A percentile compares a stretch with the other conserved stretches of the same genome.
Evolutionary conservation across 768 basidiomycete species (phyloP).

Genomic region (Tulasnella sp.): DNA sequence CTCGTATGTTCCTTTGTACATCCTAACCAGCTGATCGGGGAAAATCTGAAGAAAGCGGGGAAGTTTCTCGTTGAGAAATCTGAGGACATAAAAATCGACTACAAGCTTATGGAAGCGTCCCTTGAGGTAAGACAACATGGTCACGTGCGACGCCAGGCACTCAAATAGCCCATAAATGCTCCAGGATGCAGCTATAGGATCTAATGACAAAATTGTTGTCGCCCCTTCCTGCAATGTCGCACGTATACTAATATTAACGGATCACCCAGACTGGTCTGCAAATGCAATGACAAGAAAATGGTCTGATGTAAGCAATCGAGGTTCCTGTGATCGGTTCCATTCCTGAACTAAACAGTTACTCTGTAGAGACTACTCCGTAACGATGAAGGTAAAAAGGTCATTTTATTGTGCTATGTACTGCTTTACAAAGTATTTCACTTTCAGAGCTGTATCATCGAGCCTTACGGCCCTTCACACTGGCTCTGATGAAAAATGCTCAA

Average conservation of each 20-base stretch:
- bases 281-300: background rate
- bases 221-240: background rate
- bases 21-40: background rate
- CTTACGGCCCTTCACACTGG: background rate
- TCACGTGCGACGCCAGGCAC: background rate
- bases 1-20: background rate
- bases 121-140: background rate
- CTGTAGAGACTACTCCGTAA: background rate
- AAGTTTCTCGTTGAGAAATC: background rate
- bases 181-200: background rate
- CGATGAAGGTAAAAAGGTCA: background rate
- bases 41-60: background rate
- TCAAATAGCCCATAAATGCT: background rate
- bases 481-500: background rate
- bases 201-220: background rate
- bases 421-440: background rate
- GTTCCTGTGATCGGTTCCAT: background rate
- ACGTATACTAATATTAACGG: background rate
- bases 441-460: background rate
- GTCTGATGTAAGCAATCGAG: background rate
- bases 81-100: background rate
- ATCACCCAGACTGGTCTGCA: background rate
- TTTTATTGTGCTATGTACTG: too few relatives aligned
- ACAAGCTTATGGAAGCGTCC: background rate
- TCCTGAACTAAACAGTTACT: background rate